phyloP scores from a whole-genome alignment of 257 asterid species.

The Leptodermis oblonga region DNA sequence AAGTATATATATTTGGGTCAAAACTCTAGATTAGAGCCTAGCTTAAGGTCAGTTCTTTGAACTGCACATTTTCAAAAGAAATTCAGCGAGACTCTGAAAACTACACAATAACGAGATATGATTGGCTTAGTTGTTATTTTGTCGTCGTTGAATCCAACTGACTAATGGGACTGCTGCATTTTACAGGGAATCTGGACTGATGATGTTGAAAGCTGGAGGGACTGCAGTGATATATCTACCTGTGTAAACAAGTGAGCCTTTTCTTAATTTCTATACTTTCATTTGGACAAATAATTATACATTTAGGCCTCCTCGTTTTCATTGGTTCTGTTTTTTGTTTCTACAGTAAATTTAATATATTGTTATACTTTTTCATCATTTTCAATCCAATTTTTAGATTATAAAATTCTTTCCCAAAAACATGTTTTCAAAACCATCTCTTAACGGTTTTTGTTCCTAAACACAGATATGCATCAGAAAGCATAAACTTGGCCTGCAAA shows the following conservation, averaged over 20 bases:
- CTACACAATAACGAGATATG: no score
- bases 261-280: background rate
- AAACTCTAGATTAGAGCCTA: background rate
- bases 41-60: background rate
- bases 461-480: slow-evolving; percentile 72
- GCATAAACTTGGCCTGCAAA: slow-evolving; percentile 73
- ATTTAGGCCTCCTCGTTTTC: no score
- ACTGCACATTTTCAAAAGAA: background rate
- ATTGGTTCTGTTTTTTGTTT: no score
- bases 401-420: no score
- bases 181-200: slow-evolving; percentile 74
- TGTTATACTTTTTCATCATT: no score
- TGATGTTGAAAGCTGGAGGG: slow-evolving; percentile 71
- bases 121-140: no score
- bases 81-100: background rate
- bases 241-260: slow-evolving; percentile 68
- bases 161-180: background rate
- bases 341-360: no score
- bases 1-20: slow-evolving; percentile 19
- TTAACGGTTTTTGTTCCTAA: background rate
- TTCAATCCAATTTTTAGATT: no score
- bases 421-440: no score
- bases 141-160: background rate
- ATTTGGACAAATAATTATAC: no score
- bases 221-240: slow-evolving; percentile 46